phyloP scores from a whole-genome alignment of 352 stramenopile genomes.

The Globisporangium parvum region DNA sequence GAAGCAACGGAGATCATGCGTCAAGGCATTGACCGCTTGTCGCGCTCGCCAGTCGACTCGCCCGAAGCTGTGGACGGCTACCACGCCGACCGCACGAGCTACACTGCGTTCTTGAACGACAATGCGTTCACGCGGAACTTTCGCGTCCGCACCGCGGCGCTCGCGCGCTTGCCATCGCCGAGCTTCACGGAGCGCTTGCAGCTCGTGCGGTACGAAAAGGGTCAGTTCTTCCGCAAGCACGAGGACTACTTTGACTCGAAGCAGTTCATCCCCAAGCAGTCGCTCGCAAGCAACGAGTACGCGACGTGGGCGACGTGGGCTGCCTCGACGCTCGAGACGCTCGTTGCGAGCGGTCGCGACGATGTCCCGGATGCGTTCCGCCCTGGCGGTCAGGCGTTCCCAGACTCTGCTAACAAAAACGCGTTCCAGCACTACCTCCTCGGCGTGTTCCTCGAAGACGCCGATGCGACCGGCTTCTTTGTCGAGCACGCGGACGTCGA shows the following conservation, averaged over 20 bases:
- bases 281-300: constrained; percentile 35
- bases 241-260: constrained; percentile 77
- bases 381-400: constrained; percentile 32
- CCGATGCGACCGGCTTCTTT: constrained; percentile 39
- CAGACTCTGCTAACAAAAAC: constrained; percentile 32
- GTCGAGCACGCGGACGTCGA: constrained; percentile 41
- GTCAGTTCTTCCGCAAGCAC: constrained; percentile 73
- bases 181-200: constrained; percentile 52
- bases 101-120: constrained; percentile 64
- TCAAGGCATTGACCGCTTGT: constrained; percentile 36
- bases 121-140: constrained; percentile 62
- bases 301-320: constrained; percentile 45
- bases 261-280: constrained; percentile 43
- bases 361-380: constrained; percentile 31
- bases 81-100: constrained; percentile 56
- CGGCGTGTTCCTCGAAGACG: constrained; percentile 46
- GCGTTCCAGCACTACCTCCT: constrained; percentile 51
- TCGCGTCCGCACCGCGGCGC: constrained; percentile 32
- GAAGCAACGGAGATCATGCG: constrained; percentile 53
- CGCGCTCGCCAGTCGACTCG: constrained; percentile 55
- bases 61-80: constrained; percentile 49
- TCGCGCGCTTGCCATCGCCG: constrained; percentile 44
- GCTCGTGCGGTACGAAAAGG: constrained; percentile 60
- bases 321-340: constrained; percentile 22
- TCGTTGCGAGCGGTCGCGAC: constrained; percentile 14